phyloP scores from a whole-genome alignment of 352 stramenopile genomes.

The Phytophthora rubi region DNA sequence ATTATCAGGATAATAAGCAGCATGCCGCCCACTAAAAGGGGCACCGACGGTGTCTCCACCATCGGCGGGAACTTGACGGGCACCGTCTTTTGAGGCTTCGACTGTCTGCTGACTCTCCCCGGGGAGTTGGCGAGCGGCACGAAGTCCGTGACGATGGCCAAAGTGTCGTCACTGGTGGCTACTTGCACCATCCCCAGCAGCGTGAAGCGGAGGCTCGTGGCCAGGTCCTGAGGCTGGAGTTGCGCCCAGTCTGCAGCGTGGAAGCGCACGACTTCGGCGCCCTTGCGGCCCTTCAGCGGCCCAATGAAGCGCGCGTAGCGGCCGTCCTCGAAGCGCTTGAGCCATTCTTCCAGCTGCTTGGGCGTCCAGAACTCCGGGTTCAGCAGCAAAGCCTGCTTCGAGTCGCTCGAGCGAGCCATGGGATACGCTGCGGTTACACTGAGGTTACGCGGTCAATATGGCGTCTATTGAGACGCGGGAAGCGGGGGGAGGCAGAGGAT shows the following conservation, averaged over 20 bases:
- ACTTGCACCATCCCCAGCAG: slow-evolving; percentile 88
- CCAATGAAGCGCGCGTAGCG: slow-evolving; percentile 64
- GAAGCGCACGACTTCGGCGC: slow-evolving; percentile 77
- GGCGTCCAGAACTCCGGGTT: slow-evolving; percentile 85
- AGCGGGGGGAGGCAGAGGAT: slow-evolving; percentile 4
- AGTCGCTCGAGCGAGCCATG: slow-evolving; percentile 62
- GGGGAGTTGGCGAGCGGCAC: slow-evolving; percentile 45
- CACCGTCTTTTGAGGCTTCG: slow-evolving; percentile 23
- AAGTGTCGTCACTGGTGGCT: slow-evolving; percentile 57
- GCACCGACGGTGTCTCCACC: slow-evolving; percentile 75
- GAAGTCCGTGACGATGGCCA: slow-evolving; percentile 86
- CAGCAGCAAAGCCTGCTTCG: slow-evolving; percentile 81
- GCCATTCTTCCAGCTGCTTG: slow-evolving; percentile 82
- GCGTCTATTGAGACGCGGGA: slow-evolving; percentile 2
- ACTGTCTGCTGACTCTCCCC: slow-evolving; percentile 26
- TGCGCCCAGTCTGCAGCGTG: slow-evolving; percentile 58
- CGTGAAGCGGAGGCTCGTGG: slow-evolving; percentile 85
- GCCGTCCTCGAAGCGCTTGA: slow-evolving; percentile 75
- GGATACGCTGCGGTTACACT: neutral
- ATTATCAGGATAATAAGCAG: slow-evolving; percentile 62
- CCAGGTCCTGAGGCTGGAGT: slow-evolving; percentile 66
- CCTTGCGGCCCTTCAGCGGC: slow-evolving; percentile 65
- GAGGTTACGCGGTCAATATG: neutral
- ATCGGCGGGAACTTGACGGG: slow-evolving; percentile 85
- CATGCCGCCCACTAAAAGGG: slow-evolving; percentile 51